Conservation (phyloP, 192 early-diverging fungal species). For the Spinellus fusiger region DNA sequence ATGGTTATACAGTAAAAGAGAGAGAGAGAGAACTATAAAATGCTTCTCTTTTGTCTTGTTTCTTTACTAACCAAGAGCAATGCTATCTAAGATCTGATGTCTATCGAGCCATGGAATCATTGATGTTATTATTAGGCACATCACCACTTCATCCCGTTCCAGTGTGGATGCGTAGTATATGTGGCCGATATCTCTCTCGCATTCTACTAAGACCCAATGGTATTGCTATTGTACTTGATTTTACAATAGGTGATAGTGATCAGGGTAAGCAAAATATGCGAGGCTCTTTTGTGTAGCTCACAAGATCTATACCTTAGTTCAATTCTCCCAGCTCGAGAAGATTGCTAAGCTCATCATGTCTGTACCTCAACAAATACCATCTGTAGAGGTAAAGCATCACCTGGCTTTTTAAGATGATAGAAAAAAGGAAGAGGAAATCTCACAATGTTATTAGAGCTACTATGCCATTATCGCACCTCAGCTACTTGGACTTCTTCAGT, state of each 20-base stretch:
- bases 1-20: background rate
- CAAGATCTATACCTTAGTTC: conserved; percentile 23
- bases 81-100: conserved; percentile 37
- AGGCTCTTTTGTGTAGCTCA: background rate
- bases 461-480: conserved; percentile 46
- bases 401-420: background rate
- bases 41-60: conserved; percentile 18
- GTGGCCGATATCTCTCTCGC: conserved; percentile 62
- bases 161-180: conserved; percentile 59
- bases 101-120: conserved; percentile 54
- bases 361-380: conserved; percentile 52
- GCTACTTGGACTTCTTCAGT: conserved; percentile 20
- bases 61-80: conserved; percentile 30
- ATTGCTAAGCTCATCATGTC: conserved; percentile 51
- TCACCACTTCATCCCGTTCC: conserved; percentile 45
- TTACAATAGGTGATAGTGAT: conserved; percentile 53
- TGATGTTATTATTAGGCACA: conserved; percentile 57
- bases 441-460: conserved; percentile 33
- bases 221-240: conserved; percentile 58
- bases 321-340: conserved; percentile 48
- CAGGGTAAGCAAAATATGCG: conserved; percentile 15
- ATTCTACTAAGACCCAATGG: conserved; percentile 62
- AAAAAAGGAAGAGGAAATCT: background rate
- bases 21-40: background rate
- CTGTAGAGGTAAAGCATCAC: conserved; percentile 38